Percentiles rank a stretch among this genome's conserved stretches.
phyloP scores from a whole-genome alignment of 208 protist genomes.

The Jaenimonas drosophilae region DNA sequence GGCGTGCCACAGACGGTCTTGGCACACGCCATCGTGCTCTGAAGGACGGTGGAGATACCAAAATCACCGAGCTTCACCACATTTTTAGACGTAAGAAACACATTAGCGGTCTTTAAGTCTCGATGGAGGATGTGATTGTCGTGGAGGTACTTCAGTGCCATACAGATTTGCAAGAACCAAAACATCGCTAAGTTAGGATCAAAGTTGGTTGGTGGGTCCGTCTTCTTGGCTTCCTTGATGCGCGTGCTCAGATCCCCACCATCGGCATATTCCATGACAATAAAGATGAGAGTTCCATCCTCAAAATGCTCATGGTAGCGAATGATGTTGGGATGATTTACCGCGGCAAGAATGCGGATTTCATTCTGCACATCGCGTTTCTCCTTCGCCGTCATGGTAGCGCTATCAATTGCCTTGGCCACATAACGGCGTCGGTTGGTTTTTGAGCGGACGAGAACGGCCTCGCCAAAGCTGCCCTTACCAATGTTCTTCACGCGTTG shows the following conservation, averaged over 20 bases:
- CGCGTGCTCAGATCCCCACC: constrained; percentile 81
- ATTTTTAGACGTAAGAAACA: constrained; percentile 83
- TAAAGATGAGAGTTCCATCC: constrained; percentile 82
- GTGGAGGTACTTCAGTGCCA: constrained; percentile 89
- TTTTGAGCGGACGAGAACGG: constrained; percentile 83
- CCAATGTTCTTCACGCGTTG: constrained; percentile 82
- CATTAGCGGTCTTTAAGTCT: constrained; percentile 88
- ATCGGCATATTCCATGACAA: constrained; percentile 91
- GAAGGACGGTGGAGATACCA: constrained; percentile 89
- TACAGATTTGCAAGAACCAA: constrained; percentile 88
- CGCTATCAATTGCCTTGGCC: constrained; percentile 86
- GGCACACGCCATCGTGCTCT: constrained; percentile 87
- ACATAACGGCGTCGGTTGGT: constrained; percentile 86
- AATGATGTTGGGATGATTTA: constrained; percentile 91
- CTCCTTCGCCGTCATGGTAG: constrained; percentile 83
- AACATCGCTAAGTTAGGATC: constrained; percentile 84
- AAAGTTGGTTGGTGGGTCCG: constrained; percentile 54
- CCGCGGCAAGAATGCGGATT: constrained; percentile 84
- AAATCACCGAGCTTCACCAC: constrained; percentile 89
- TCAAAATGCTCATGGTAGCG: constrained; percentile 88
- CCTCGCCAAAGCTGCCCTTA: constrained; percentile 89
- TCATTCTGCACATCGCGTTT: constrained; percentile 90
- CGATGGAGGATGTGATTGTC: constrained; percentile 89
- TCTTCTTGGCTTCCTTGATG: constrained; percentile 85
- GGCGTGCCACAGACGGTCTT: constrained; percentile 94